phyloP scores from a whole-genome alignment of 176 grass and related monocot genomes.

The Zea luxurians region DNA sequence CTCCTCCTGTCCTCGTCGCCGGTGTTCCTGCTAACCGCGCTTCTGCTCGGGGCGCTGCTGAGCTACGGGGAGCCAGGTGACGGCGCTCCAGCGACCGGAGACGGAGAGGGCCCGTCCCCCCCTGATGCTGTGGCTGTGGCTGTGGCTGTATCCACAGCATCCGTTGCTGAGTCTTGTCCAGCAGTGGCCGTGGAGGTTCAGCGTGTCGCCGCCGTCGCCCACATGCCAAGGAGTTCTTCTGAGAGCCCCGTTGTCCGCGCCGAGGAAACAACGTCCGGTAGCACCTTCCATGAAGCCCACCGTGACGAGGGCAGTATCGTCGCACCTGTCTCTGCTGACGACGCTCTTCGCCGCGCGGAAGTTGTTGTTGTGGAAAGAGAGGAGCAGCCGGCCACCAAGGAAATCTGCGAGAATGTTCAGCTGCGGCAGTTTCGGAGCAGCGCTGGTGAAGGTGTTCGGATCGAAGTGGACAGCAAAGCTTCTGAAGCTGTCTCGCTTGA shows the following conservation, averaged over 20 bases:
- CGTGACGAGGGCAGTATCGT: neutral
- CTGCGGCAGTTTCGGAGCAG: neutral
- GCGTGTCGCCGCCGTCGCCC: conserved; percentile 7
- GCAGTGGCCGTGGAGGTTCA: conserved; percentile 2
- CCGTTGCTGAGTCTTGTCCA: neutral
- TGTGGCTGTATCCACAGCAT: conserved; percentile 1
- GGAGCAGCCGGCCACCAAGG: neutral
- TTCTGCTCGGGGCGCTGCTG: conserved; percentile 65
- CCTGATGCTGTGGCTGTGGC: too few relatives aligned
- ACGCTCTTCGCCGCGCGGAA: neutral
- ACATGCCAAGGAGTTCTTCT: neutral
- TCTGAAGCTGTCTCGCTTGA: conserved; percentile 4
- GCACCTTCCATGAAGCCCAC: conserved; percentile 13
- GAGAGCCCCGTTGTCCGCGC: conserved; percentile 10
- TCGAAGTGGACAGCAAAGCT: conserved; percentile 4
- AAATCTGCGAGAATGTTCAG: conserved; percentile 20
- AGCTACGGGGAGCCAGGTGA: conserved; percentile 45
- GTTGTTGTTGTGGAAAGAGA: conserved; percentile 28
- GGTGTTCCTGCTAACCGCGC: conserved; percentile 50
- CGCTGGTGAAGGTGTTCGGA: neutral
- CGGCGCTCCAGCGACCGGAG: conserved; percentile 24
- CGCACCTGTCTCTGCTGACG: conserved; percentile 10
- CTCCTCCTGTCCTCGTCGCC: conserved; percentile 46
- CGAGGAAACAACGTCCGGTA: conserved; percentile 5
- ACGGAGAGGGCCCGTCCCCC: neutral